Evolutionary conservation across 345 rosid species (phyloP).

Genomic region (Dipteronia dyeriana): DNA sequence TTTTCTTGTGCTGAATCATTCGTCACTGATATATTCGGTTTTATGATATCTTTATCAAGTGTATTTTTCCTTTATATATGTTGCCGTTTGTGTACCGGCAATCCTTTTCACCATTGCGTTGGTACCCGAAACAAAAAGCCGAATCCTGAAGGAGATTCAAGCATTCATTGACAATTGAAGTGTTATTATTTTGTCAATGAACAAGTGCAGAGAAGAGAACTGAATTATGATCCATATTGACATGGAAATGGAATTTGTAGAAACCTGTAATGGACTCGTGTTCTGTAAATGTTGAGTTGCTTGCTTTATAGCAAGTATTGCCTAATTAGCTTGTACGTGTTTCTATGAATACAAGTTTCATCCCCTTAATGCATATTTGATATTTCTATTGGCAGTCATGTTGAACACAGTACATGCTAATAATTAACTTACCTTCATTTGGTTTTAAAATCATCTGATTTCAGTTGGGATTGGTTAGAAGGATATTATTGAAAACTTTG

Average conservation of each 20-base stretch:
- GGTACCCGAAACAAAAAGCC: slow-evolving; percentile 57
- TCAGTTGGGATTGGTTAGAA: no score
- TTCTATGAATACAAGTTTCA: no score
- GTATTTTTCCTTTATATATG: slow-evolving; percentile 45
- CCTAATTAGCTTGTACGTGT: no score
- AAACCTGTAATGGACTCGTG: no score
- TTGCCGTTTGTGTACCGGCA: slow-evolving; percentile 29
- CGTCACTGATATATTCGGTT: background rate
- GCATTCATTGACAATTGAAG: slow-evolving; percentile 20
- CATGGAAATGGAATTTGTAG: background rate
- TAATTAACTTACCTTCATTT: no score
- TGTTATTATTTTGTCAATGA: no score
- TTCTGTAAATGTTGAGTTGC: background rate
- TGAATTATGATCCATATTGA: background rate
- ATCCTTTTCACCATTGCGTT: slow-evolving; percentile 40
- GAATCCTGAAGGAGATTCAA: slow-evolving; percentile 52
- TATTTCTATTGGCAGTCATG: no score
- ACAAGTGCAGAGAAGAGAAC: background rate
- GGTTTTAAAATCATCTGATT: no score
- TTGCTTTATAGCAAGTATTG: no score
- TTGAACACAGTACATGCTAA: no score
- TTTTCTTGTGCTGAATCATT: background rate
- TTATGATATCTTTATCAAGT: slow-evolving; percentile 23
- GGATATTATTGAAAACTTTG: no score
- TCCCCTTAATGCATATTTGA: no score